Conservation (phyloP, 495 filamentous ascomycete genomes). For the Penicillium argentinense region DNA sequence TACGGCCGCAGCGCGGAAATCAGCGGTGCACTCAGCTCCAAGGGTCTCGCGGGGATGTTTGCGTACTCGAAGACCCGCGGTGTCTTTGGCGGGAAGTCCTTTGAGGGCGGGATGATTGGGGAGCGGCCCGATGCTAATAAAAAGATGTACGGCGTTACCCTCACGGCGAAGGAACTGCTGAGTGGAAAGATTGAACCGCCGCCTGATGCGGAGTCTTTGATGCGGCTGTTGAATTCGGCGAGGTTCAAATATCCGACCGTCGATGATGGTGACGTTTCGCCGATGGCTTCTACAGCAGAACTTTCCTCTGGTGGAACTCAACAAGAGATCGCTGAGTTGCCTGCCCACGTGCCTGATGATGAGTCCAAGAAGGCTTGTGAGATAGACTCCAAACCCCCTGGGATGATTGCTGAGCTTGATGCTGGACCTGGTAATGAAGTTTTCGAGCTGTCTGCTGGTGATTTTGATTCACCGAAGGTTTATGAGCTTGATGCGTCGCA, state of each 20-base stretch:
- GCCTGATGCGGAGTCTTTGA: neutral
- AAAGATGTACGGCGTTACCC: slow-evolving; percentile 3
- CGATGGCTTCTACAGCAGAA: neutral
- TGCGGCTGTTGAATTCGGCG: neutral
- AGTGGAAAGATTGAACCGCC: slow-evolving; percentile 1
- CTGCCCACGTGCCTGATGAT: neutral
- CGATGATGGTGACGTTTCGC: neutral
- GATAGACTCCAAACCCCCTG: neutral
- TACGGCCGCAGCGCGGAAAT: slow-evolving; percentile 5
- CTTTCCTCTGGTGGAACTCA: neutral
- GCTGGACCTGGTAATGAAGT: neutral
- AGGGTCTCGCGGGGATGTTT: slow-evolving; percentile 4
- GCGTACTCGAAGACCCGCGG: slow-evolving; percentile 6
- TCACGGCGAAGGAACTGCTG: neutral
- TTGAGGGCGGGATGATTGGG: slow-evolving; percentile 2
- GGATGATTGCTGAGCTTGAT: neutral
- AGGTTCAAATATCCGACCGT: neutral
- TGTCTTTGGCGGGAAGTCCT: slow-evolving; percentile 1
- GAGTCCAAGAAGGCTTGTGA: neutral
- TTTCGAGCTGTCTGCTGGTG: neutral
- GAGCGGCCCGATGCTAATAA: slow-evolving; percentile 1
- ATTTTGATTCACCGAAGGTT: neutral
- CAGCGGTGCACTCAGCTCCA: neutral
- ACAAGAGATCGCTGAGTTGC: neutral
- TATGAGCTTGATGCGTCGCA: neutral